These are phyloP conservation scores for Mikania micrantha DNA, from an alignment of 129 eudicot genomes.

Conservation along the genomic window DNA sequence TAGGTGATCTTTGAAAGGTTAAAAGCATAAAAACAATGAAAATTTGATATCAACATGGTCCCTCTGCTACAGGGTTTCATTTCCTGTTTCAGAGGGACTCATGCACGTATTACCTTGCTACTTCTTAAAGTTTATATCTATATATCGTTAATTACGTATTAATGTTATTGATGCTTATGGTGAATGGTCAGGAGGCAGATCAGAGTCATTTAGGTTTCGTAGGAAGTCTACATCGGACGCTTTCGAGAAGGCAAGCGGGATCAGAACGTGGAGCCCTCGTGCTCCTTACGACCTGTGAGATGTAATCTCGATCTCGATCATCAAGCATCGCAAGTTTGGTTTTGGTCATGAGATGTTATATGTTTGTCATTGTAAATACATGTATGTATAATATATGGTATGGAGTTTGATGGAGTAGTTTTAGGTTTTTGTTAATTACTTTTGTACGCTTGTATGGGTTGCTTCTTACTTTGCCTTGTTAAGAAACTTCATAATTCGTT, in stretches of 20 bases:
- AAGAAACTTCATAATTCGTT: no score
- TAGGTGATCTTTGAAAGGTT: no score
- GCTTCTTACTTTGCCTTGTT: slow-evolving; percentile 12
- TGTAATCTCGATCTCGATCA: slow-evolving; percentile 25
- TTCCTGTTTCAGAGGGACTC: no score
- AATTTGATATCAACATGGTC: no score
- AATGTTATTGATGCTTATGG: not conserved
- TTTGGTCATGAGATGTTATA: not conserved
- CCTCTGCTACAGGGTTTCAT: no score
- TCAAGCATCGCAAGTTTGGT: not conserved
- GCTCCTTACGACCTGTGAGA: slow-evolving; percentile 83
- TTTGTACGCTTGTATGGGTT: slow-evolving; percentile 14
- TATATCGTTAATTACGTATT: no score
- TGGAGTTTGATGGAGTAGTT: slow-evolving; percentile 8
- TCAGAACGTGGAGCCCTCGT: slow-evolving; percentile 93
- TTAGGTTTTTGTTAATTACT: slow-evolving; percentile 7
- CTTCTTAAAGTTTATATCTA: no score
- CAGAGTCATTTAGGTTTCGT: slow-evolving; percentile 74
- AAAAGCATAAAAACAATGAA: no score
- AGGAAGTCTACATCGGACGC: slow-evolving; percentile 72
- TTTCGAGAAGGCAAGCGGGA: slow-evolving; percentile 63
- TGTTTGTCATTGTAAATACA: slow-evolving; percentile 15
- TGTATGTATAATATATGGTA: not conserved
- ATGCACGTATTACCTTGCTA: no score
- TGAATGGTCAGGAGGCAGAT: slow-evolving; percentile 44